Base-by-base conservation (phyloP, 768 basidiomycete genomes). In the Rubroboletus pulcherrimus region DNA sequence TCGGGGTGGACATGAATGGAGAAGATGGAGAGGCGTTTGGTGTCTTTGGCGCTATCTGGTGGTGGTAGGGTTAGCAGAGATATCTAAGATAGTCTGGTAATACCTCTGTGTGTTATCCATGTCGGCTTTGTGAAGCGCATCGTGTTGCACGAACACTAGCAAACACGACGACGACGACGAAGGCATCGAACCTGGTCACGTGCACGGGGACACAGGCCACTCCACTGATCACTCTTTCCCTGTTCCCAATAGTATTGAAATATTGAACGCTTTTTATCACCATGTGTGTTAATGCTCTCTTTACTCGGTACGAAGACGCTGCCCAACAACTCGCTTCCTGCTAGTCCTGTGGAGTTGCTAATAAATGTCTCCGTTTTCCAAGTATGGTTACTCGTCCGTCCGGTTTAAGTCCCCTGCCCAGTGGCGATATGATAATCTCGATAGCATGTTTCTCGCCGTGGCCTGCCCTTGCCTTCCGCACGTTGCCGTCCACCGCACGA, bases 1-100 rank as follows among this genome's bases (percentile, higher is more conserved):
- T 99, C 96, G 0, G 96, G 96, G 64, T 98, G 95, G 10, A 97
- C 92, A 62, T 93, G 88, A 19, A 96, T 83, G 8, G 92, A 90
- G 77, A 93, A 98, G 62, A 98, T 94, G 21, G 92, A 87, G 21
- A 88, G 77, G 42, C 85, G 81, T 63, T 92, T 93, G 50, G 72
- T 66, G 42, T 68, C 70, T 55, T 86, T 89, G 21, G 75, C 69
- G 26, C 68, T 72, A 51, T 81, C 78, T 79, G 30, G 47, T 15
- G 26, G 31, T 10, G 19, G 19, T 19, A 5, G 6, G 40, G 17
- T 56, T 14, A 51, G 45, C 2, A 5, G 46, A 11, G 19, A 49
- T 37, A n/a, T 1, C 30, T 26, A 8, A 3, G 1, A 15, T 4
- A 11, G 38, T 3, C 17, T 34, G 2, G 58, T 12, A 5, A 21